A percentile compares a stretch with the other conserved stretches of the same genome.
phyloP scores from a whole-genome alignment of 1,284 basidiomycete genomes.

The Cryptococcus wingfieldii region DNA sequence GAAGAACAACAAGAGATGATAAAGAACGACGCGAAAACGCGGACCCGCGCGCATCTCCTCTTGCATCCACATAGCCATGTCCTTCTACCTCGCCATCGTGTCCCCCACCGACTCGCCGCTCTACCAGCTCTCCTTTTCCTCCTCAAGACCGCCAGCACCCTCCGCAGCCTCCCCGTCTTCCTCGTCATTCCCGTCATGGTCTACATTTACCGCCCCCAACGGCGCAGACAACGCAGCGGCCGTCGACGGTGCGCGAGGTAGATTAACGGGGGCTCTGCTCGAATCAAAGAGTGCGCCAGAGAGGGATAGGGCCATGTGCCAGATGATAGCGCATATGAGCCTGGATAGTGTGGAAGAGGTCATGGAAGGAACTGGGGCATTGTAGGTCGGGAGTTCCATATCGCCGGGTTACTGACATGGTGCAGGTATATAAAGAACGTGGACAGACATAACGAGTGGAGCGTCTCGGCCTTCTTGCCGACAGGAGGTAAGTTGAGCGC shows the following conservation, averaged over 20 bases:
- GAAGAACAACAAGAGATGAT: not conserved
- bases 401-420: constrained; percentile 1
- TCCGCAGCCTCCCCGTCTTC: constrained; percentile 13
- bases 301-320: constrained; percentile 70
- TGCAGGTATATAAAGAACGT: constrained; percentile 83
- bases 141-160: constrained; percentile 28
- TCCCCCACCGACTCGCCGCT: constrained; percentile 48
- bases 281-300: constrained; percentile 55
- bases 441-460: constrained; percentile 97
- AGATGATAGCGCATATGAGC: constrained; percentile 93
- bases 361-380: constrained; percentile 74
- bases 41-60: not conserved
- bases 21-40: not conserved
- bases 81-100: constrained; percentile 50
- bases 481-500: constrained; percentile 68
- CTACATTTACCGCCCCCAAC: constrained; percentile 37
- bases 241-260: constrained; percentile 1
- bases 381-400: constrained; percentile 57
- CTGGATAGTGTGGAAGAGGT: constrained; percentile 87
- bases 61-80: constrained; percentile 28
- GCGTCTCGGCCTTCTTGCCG: constrained; percentile 86
- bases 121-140: constrained; percentile 45
- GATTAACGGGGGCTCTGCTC: constrained; percentile 2
- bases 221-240: constrained; percentile 19
- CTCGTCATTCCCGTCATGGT: constrained; percentile 45